Evolutionary conservation across 2,329 filamentous ascomycete genomes (phyloP), one percentile per base, ranked within the genome.

Genomic region (Rhexocercosporidium sp.): DNA sequence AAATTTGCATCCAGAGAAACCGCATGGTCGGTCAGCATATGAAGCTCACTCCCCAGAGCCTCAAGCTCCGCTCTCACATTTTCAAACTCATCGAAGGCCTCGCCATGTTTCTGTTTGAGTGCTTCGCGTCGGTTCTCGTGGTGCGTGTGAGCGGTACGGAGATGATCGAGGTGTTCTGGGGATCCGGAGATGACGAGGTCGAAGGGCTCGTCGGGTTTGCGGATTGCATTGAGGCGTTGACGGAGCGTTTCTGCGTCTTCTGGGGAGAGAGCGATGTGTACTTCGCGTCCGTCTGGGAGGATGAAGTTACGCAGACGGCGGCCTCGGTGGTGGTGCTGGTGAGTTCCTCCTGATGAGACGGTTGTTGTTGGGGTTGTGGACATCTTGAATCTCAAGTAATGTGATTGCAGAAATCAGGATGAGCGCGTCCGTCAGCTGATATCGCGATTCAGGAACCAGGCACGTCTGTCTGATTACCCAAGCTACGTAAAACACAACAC

Each of bases 1-100:
- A 90, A 90, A 74, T 86, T 90, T 39, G 86, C 85, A 71, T 86
- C 85, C 25, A 90, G 78, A 20, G 83, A 74, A n/a, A 86, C 82
- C 3, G 83, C 81, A 72, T 87, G 84, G 65, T 84, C 82, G 2
- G 81, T 83, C 61, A 89, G 77, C 68, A 82, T 79, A 60, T 70
- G 69, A 4, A 90, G 77, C 75, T 90, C 86, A 1, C 74, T 70
- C 12, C 80, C 81, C n/a, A 89, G 79, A 0, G 77, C 77, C 66
- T 85, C 82, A 12, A 90, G 78, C 69, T 89, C 84, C 9, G 77
- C 73, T 51, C 85, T 83, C 9, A 88, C 82, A 59, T 81, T 75
- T 72, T 89, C 86, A 77, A 88, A 87, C 70, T 88, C 84, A 34
- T 85, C 82, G 70, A 84, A 86, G 8, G 84, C 77, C 11, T 82